Evolutionary conservation across 1,284 basidiomycete species (phyloP), one percentile per base, ranked within the genome.

Genomic region (Ceratobasidium sp.): DNA sequence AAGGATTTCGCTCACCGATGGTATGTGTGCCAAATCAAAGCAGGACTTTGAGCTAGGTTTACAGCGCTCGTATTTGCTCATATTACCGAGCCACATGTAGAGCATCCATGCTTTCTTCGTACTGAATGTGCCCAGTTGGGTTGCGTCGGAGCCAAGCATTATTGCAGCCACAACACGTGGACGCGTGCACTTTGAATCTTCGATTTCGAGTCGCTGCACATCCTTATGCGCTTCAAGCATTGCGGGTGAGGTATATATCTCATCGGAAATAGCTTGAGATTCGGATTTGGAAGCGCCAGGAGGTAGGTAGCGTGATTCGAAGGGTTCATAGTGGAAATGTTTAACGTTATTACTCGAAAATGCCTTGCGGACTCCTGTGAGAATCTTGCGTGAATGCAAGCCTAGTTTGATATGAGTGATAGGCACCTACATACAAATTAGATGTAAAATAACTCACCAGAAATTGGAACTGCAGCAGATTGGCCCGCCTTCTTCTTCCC

Each of bases 71-170:
- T 83, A 84, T 68, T 86, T 85, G 0, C 83, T 83, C 20, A 83
- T 77, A 41, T 84, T 83, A 18, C 82, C 83, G n/a, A 83, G 79
- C 23, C 75, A 79, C 30, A 83, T 62, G 54, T 85, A 86, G 1
- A 84, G 54, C 0, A 84, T 85, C 84, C 83, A 86, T 0, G 84
- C 78, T 18, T 81, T 82, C 1, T 82, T 81, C 12, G 30, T 81
- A 0, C 84, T 83, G 79, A 86, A 86, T 27, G 80, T 79, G 20
- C 85, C 79, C 6, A 85, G 81, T 35, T 84, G 84, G 0, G 83
- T 86, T 1, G 82, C 80, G 77, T 86, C 85, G 0, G 85, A 87
- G 79, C 82, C 84, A 16, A 86, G 57, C 82, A 85, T 84, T 2
- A 86, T 65, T 0, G 78, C 79, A 0, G 80, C 81, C 10, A 86